phyloP scores from a whole-genome alignment of 2,329 filamentous ascomycete species.

The Xylogone sp. region DNA sequence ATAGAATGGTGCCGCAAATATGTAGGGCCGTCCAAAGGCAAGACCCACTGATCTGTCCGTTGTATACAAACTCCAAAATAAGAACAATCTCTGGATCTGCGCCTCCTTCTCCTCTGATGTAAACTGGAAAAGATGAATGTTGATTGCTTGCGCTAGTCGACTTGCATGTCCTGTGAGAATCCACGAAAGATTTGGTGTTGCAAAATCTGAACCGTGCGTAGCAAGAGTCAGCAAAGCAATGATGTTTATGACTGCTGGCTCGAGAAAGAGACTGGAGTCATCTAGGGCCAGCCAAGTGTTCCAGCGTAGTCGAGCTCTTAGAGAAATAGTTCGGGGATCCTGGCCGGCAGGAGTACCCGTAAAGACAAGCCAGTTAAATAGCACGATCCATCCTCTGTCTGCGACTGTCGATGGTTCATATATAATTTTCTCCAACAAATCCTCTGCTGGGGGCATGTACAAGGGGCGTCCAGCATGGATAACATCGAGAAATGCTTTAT shows the following conservation, averaged over 20 bases:
- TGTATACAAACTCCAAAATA: constrained; percentile 14
- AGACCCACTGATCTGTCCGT: constrained; percentile 11
- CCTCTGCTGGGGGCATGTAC: constrained; percentile 6
- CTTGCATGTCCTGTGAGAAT: constrained; percentile 12
- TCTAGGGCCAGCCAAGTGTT: constrained; percentile 12
- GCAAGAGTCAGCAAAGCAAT: constrained; percentile 10
- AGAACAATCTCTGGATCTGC: constrained; percentile 5
- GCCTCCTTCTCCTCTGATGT: neutral
- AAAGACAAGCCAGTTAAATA: constrained; percentile 10
- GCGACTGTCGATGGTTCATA: constrained; percentile 11
- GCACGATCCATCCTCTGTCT: constrained; percentile 11
- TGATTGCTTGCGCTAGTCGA: constrained; percentile 11
- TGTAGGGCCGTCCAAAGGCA: constrained; percentile 10
- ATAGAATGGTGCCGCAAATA: constrained; percentile 8
- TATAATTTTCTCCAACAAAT: constrained; percentile 6
- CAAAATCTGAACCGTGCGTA: constrained; percentile 9
- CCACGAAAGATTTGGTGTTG: constrained; percentile 12
- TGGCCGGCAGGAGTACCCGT: constrained; percentile 4
- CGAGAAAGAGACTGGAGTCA: constrained; percentile 12
- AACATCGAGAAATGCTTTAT: constrained; percentile 6
- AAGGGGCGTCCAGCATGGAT: constrained; percentile 8
- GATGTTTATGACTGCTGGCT: constrained; percentile 9
- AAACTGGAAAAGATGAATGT: constrained; percentile 4
- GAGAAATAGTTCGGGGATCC: constrained; percentile 2
- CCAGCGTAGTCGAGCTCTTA: constrained; percentile 9